Evolutionary conservation across 495 filamentous ascomycete genomes (phyloP).

Genomic region (Cetradonia linearis): DNA sequence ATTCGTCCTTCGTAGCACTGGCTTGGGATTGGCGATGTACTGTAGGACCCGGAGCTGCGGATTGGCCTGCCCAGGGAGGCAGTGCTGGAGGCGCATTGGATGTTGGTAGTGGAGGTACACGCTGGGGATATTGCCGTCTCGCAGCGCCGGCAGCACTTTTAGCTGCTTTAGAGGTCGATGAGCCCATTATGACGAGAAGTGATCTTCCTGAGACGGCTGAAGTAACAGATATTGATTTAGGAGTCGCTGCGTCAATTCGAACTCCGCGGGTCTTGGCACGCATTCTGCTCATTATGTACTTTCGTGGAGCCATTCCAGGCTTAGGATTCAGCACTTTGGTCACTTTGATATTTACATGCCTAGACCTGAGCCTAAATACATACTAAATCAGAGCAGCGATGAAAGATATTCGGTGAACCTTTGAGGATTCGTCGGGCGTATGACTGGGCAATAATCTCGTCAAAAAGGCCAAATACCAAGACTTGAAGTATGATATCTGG

Average conservation of each 20-base stretch:
- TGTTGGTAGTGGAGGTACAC: slow-evolving; percentile 32
- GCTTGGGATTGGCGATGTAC: slow-evolving; percentile 28
- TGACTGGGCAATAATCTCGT: neutral
- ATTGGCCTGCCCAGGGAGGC: slow-evolving; percentile 24
- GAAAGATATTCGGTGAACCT: neutral
- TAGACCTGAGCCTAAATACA: neutral
- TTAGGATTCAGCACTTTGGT: neutral
- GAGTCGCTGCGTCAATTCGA: neutral
- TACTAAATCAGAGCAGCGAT: neutral
- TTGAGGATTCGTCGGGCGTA: neutral
- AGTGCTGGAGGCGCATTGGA: slow-evolving; percentile 26
- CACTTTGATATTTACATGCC: neutral
- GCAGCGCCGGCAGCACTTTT: slow-evolving; percentile 44
- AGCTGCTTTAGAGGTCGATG: slow-evolving; percentile 52
- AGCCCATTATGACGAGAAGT: slow-evolving; percentile 43
- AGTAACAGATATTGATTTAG: neutral
- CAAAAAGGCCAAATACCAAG: neutral
- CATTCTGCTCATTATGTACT: neutral
- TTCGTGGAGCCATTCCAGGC: neutral
- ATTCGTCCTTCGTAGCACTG: slow-evolving; percentile 27
- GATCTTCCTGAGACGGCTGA: neutral
- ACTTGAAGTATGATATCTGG: neutral
- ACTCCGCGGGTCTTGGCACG: neutral
- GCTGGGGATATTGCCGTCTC: slow-evolving; percentile 48
- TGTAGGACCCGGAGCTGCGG: slow-evolving; percentile 27